Evolutionary conservation across 2,329 filamentous ascomycete genomes (phyloP).

Genomic region (Penicillium sp.): DNA sequence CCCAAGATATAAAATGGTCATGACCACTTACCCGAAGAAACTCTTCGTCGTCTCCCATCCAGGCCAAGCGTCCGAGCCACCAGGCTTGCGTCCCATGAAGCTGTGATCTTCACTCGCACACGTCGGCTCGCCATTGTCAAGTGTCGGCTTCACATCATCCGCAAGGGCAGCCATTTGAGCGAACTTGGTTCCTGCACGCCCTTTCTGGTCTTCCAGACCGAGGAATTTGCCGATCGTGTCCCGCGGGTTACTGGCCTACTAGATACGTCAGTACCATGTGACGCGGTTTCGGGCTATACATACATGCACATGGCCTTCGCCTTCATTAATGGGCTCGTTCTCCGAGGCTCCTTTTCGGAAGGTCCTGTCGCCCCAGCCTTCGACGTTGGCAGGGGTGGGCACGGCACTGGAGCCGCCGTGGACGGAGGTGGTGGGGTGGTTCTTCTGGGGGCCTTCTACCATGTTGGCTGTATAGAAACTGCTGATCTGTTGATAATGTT

Average conservation of each 20-base stretch:
- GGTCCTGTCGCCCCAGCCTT: slow-evolving; percentile 22
- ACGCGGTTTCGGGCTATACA: not conserved
- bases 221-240: slow-evolving; percentile 27
- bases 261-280: not conserved
- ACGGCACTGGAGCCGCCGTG: slow-evolving; percentile 22
- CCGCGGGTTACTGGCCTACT: slow-evolving; percentile 20
- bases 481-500: not conserved
- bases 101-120: slow-evolving; percentile 31
- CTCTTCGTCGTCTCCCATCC: slow-evolving; percentile 29
- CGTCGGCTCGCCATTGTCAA: slow-evolving; percentile 14
- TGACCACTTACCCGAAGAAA: slow-evolving; percentile 9
- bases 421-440: slow-evolving; percentile 14
- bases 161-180: slow-evolving; percentile 9
- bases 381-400: slow-evolving; percentile 31
- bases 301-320: slow-evolving; percentile 26
- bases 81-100: slow-evolving; percentile 28
- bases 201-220: slow-evolving; percentile 28
- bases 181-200: slow-evolving; percentile 20
- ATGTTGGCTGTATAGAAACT: slow-evolving; percentile 4
- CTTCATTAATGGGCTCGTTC: slow-evolving; percentile 10
- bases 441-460: slow-evolving; percentile 8
- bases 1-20: not conserved
- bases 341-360: slow-evolving; percentile 20
- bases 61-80: slow-evolving; percentile 25
- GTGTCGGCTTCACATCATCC: not conserved